A percentile compares a stretch with the other conserved stretches of the same genome.
phyloP scores from a whole-genome alignment of 495 filamentous ascomycete genomes.

The Podospora sp. region DNA sequence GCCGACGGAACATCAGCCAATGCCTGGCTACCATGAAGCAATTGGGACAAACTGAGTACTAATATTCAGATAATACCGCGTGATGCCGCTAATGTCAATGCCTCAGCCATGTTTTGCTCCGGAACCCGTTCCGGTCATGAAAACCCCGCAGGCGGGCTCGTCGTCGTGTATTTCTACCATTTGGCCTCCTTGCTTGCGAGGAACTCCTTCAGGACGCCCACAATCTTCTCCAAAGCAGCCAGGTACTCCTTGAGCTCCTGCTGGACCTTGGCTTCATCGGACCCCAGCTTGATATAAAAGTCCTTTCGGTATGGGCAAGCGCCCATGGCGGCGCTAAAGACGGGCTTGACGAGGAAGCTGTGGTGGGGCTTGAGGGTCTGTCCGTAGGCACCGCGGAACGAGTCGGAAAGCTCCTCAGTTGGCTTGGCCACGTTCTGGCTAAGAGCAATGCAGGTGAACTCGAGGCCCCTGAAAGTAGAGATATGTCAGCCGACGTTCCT shows the following conservation, averaged over 20 bases:
- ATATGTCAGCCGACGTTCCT: conserved; percentile 8
- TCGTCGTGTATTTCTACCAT: conserved; percentile 54
- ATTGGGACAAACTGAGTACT: no score
- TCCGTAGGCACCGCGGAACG: conserved; percentile 84
- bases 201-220: conserved; percentile 75
- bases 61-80: background rate
- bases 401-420: conserved; percentile 73
- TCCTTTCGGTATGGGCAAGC: conserved; percentile 88
- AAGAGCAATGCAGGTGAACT: conserved; percentile 87
- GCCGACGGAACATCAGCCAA: no score
- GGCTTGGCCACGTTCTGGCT: conserved; percentile 70
- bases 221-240: conserved; percentile 70
- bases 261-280: conserved; percentile 62
- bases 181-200: conserved; percentile 68
- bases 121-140: background rate
- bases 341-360: conserved; percentile 78
- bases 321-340: conserved; percentile 89
- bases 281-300: conserved; percentile 85
- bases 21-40: no score
- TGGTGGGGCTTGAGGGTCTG: conserved; percentile 89
- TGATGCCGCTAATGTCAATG: background rate
- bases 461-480: conserved; percentile 66
- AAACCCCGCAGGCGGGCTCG: background rate
- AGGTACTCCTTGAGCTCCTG: conserved; percentile 69
- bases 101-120: background rate